Base-by-base conservation (phyloP, 306 rosid species). In the Crataegus laevigata region DNA sequence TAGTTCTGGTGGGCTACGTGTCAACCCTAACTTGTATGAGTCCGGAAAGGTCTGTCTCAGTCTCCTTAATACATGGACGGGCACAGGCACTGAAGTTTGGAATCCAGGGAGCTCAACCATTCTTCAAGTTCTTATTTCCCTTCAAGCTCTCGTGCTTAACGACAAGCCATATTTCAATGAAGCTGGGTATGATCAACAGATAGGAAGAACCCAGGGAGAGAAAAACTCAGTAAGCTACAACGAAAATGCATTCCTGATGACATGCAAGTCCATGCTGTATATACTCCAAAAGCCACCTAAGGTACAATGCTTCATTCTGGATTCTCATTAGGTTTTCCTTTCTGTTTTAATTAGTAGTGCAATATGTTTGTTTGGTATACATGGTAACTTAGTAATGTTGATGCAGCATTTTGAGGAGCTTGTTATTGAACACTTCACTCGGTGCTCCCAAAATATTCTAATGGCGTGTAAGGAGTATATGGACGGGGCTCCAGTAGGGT, bases 111-210 rank as follows among this genome's bases (percentile, higher is more conserved):
- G 80, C 75, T 91, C 97, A 57, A 90, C 92, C 25, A 79, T 92
- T 80, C 98, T 96, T 72, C 99, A 96, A 82, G 90, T 96, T 85
- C 99, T 96, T 80, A 88, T 96, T 80, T 96, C 99, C 74, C 91
- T 96, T 61, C 99, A 92, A 75, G 98, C 98, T 77, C 98, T 92
- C 43, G 98, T 96, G 82, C 97, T 96, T 32, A 96, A 96, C 24
- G 98, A 92, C 79, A 92, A 84, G 89, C 99, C 99, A 66, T 96
- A 96, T 85, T 92, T 92, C 85, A 96, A 96, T 28, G 99, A 96
- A 85, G 99, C 99, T 60, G 99, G 99, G 50, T 92, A 92, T 82
- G 96, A 92, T 84, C 89, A 82, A 69, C 99, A 90, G 86, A 73
- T 89, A 6, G 99, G 99, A 69, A 77, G 87, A 89, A 90, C 92